Evolutionary conservation across 106 monocot species (phyloP), one percentile per base, ranked within the genome.

Genomic region (Allium fistulosum): DNA sequence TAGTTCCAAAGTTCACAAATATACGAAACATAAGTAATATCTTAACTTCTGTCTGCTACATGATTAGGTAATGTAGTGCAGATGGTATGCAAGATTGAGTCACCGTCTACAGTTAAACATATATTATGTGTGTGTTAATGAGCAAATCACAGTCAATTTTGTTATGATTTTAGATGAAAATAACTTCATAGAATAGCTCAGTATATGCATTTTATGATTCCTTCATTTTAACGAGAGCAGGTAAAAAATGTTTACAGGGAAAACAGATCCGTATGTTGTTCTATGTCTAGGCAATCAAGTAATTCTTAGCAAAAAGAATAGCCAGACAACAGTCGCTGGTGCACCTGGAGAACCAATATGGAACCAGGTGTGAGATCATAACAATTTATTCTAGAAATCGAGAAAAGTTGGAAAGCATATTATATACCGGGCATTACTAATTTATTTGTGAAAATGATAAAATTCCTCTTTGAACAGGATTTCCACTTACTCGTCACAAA

Each of bases 201-300:
- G 47, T 11, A 8, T 50, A 8, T 49, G 37, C 59, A 6, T 17
- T 65, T 65, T 48, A n/a, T 49, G 22, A 4, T 51, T 53, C 53
- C 17, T 1, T 50, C 11, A 18, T 50, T 22, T 50, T 10, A 66
- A 26, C 7, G 27, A 52, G n/a, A 27, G 13, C 16, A 12, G 37
- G 17, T 4, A 9, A 57, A 26, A 26, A 6, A 16, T 49, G 67
- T 71, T 67, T 56, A 51, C 88, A 96, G 95, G 85, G 16, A 96
- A 96, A 72, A 91, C 95, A 5, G 95, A 96, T 86, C 95, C 95
- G 58, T 91, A 91, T 80, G 95, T 96, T 75, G 75, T 88, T 60
- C 62, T 96, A 69, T 91, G 77, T 48, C 79, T 96, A 62, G 95
- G 80, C 58, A 84, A 96, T 75, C 91, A 96, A 84, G 80, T 67